These are phyloP conservation scores for Butyriboletus regius DNA, from an alignment of 1,284 basidiomycete genomes.

Conservation along the genomic window DNA sequence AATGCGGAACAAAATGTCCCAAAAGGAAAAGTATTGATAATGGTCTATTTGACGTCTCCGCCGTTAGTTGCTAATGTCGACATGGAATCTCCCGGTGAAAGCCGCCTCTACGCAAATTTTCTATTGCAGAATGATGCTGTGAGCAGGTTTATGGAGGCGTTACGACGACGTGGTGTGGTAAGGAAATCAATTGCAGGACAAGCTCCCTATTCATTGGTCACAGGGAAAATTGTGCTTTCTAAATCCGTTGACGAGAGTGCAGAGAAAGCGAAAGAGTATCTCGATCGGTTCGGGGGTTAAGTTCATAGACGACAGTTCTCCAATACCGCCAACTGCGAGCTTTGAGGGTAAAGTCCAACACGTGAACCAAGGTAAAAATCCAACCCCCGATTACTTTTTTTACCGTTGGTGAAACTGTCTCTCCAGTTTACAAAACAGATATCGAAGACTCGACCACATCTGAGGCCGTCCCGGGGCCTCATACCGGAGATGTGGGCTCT, in stretches of 20 bases:
- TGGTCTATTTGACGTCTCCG: conserved; percentile 32
- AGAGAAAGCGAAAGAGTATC: conserved; percentile 19
- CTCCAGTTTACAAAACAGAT: conserved; percentile 28
- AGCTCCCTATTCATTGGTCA: conserved; percentile 4
- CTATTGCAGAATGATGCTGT: conserved; percentile 31
- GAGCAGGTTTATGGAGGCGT: conserved; percentile 36
- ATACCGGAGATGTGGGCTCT: background rate
- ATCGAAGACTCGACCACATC: conserved; percentile 13
- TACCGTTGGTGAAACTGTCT: background rate
- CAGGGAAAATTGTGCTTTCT: conserved; percentile 30
- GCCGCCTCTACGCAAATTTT: conserved; percentile 34
- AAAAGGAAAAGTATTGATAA: conserved; percentile 28
- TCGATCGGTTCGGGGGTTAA: conserved; percentile 28
- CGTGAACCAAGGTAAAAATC: conserved; percentile 24
- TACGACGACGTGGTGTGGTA: conserved; percentile 43
- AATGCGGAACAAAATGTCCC: conserved; percentile 21
- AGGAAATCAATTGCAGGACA: conserved; percentile 4
- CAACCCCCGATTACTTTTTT: background rate
- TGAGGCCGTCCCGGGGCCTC: background rate
- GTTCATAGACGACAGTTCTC: conserved; percentile 22
- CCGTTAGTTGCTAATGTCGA: conserved; percentile 37
- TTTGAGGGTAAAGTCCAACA: conserved; percentile 33
- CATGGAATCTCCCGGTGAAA: conserved; percentile 20
- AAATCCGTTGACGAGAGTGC: conserved; percentile 8
- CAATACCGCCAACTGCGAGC: conserved; percentile 18